A percentile compares a stretch with the other conserved stretches of the same genome.
Conservation (phyloP, 208 protist species). For the Leishmania aethiopica region DNA sequence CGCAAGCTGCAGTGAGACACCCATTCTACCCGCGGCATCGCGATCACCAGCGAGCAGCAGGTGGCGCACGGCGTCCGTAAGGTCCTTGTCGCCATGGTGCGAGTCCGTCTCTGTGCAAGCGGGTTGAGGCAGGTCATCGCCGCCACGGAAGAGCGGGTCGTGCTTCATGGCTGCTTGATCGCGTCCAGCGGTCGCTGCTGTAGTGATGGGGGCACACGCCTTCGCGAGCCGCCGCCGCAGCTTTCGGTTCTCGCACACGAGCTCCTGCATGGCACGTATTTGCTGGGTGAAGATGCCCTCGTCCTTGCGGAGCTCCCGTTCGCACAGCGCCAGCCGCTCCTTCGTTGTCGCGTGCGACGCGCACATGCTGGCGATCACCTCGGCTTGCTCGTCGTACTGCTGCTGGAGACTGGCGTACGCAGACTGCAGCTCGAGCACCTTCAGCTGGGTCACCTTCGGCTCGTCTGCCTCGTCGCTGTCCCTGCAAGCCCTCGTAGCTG, state of each 20-base stretch:
- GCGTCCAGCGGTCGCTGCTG: not conserved
- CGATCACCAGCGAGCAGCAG: not conserved
- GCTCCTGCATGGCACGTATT: conserved; percentile 51
- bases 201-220: not conserved
- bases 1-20: not conserved
- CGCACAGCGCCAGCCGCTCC: conserved; percentile 54
- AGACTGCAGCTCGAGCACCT: conserved; percentile 3
- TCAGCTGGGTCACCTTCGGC: not conserved
- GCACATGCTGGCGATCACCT: conserved; percentile 18
- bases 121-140: not conserved
- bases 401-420: conserved; percentile 26
- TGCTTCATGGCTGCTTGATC: not conserved
- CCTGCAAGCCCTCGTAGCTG: not conserved
- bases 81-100: not conserved
- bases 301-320: conserved; percentile 74
- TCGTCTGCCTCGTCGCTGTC: conserved; percentile 1
- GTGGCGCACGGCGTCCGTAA: not conserved
- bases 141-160: not conserved
- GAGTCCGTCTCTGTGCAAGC: not conserved
- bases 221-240: conserved; percentile 30
- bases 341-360: conserved; percentile 25
- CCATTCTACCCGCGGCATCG: not conserved
- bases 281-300: conserved; percentile 76
- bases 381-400: conserved; percentile 29
- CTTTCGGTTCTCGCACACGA: conserved; percentile 55